Evolutionary conservation across 2,329 filamentous ascomycete genomes (phyloP), one percentile per base, ranked within the genome.

Genomic region (Rhinocladiella mackenziei): DNA sequence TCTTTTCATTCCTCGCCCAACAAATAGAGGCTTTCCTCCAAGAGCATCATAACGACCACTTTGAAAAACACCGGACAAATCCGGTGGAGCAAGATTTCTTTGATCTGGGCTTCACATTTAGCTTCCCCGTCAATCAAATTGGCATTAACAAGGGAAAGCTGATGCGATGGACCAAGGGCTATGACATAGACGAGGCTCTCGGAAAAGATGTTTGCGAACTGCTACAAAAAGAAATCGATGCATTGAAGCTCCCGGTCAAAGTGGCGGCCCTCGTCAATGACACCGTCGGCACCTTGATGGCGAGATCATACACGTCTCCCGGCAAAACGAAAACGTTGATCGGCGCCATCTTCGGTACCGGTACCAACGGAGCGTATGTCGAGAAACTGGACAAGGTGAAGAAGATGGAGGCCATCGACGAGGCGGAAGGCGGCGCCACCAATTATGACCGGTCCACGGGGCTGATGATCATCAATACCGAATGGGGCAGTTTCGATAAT

Each of bases 401-500:
- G 62, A 98, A 97, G 72, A 71, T 83, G 58, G 66, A 69, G 33
- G 55, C 65, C 31, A 70, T 78, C 11, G 70, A 84, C 44, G 70
- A 74, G 48, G 59, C 60, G 2, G 64, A 64, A 32, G 59, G 71
- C 29, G 62, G 63, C 23, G 65, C 66, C 30, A 81, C 81, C 53
- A 73, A 83, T 3, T 92, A 85, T 57, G 88, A 96, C 66, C 74
- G 73, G 36, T 81, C 80, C 6, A 94, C 89, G 0, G 89, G 89
- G 39, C 81, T 94, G 58, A 98, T 98, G 92, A 88, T 98, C 46
- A 78, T 98, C 69, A 98, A 98, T 70, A 91, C 86, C 1, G 92
- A 98, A 70, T 98, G 92, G 92, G 92, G 92, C 51, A 94, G 88
- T 45, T 98, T 98, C 60, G 92, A 98, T 69, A 97, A 97, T 69